Base-by-base conservation (phyloP, 2,329 filamentous ascomycete species). In the Trichoderma brevicompactum region DNA sequence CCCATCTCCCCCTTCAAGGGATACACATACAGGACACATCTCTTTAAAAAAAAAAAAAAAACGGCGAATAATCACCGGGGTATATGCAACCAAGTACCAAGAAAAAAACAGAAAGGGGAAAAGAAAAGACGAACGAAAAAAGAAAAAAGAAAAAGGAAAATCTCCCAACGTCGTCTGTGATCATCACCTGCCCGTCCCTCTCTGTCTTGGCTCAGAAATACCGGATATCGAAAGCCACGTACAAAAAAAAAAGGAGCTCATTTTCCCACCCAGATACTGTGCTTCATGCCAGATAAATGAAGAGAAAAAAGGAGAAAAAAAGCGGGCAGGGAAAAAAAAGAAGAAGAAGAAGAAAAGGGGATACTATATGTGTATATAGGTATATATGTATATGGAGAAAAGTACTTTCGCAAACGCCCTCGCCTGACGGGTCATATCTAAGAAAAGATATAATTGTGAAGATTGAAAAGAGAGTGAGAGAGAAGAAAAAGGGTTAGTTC, bases 31-130 rank as follows among this genome's bases (percentile, higher is more conserved):
- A 52, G 15, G 36, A 32, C 48, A 34, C 13, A 17, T 40, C 41
- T 55, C 50, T 43, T 40, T 23, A 17, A 8, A n/a, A 44, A 28
- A 65, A 59, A 17, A 8, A n/a, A 44, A 28, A 65, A 59, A 65
- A 59, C 44, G 52, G 55, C 44, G 56, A 8, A 8, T 34, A 54
- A 9, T 48, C 61, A 56, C 54, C 60, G 65, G 67, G 65, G 65
- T 68, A 68, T 67, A 68, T 64, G 32, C 50, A 61, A 46, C 49
- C 48, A 60, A 65, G 48, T 41, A 52, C 48, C 48, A 53, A 15
- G 32, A 52, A 43, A 52, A 43, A 44, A 50, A 61, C 10, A 52
- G 40, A 23, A 23, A 17, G 19, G 12, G 19, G n/a, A 15, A 40
- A 6, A 55, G n/a, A 28, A 28, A 28, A 28, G 23, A 28, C 2